Conservation (phyloP, 805 yeast genomes). For the Grigorovia yakushimaensis region DNA sequence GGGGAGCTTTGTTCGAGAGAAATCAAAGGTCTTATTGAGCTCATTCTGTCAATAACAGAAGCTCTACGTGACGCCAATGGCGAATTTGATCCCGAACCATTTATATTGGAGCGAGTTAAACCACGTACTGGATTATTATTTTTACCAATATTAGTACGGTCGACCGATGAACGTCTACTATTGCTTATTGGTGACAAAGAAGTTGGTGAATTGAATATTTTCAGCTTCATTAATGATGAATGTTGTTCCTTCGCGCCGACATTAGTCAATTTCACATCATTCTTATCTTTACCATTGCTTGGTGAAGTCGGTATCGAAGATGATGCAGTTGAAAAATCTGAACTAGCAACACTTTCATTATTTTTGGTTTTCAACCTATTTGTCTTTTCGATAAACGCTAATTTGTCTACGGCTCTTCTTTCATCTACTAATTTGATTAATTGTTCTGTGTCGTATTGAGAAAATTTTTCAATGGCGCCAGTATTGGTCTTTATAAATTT, state of each 20-base stretch:
- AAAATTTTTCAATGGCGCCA: conserved; percentile 6
- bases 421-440: conserved; percentile 20
- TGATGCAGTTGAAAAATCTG: neutral
- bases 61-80: conserved; percentile 10
- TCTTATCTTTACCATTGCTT: neutral
- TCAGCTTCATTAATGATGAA: conserved; percentile 3
- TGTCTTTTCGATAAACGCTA: conserved; percentile 12
- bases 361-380: conserved; percentile 1
- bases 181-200: conserved; percentile 8
- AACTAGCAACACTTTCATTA: neutral
- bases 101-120: conserved; percentile 1
- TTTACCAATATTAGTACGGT: conserved; percentile 1
- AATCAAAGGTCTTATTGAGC: neutral
- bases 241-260: neutral
- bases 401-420: conserved; percentile 20
- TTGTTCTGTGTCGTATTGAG: conserved; percentile 9
- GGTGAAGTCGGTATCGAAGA: conserved; percentile 9
- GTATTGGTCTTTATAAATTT: conserved; percentile 15
- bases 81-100: conserved; percentile 4
- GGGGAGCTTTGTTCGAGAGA: neutral
- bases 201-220: neutral
- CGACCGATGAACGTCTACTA: conserved; percentile 18
- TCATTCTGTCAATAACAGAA: conserved; percentile 3
- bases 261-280: neutral
- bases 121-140: neutral